Conservation (phyloP, 305 asterid genomes). For the Salvia sclarea region DNA sequence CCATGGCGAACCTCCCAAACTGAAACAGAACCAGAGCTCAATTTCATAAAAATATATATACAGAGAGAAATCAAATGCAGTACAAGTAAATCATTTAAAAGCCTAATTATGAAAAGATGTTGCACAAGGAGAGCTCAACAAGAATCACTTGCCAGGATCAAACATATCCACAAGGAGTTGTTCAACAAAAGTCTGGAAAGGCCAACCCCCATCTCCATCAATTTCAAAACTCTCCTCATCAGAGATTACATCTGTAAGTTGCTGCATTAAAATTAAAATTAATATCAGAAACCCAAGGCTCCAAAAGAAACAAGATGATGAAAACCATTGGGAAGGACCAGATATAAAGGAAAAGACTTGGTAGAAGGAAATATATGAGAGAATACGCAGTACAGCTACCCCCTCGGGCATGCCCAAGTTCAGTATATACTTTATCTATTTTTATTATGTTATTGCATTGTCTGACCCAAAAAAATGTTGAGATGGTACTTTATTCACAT, state of each 20-base stretch:
- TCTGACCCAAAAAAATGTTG: constrained; percentile 12
- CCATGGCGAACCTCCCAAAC: constrained; percentile 99
- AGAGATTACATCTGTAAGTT: constrained; percentile 60
- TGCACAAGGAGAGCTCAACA: no score
- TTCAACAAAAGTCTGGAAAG: constrained; percentile 86
- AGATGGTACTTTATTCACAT: constrained; percentile 9
- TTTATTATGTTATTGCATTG: no score
- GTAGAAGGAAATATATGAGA: constrained; percentile 10
- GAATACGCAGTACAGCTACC: constrained; percentile 4
- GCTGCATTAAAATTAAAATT: constrained; percentile 67
- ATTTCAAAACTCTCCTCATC: constrained; percentile 81
- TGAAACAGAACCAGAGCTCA: constrained; percentile 39
- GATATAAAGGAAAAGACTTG: constrained; percentile 19
- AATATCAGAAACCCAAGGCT: constrained; percentile 36
- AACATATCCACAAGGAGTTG: constrained; percentile 95
- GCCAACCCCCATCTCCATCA: constrained; percentile 90
- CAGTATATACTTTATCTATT: no score
- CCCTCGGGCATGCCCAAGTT: no score
- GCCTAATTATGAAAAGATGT: no score
- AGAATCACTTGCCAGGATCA: constrained; percentile 69
- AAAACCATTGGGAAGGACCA: constrained; percentile 6
- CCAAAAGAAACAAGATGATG: constrained; percentile 19
- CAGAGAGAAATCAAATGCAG: constrained; percentile 22
- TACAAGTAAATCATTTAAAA: no score
- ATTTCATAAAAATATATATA: constrained; percentile 5